A percentile compares a stretch with the other conserved stretches of the same genome.
Evolutionary conservation across 495 filamentous ascomycete species (phyloP).

Genomic region (Xylaria longipes): DNA sequence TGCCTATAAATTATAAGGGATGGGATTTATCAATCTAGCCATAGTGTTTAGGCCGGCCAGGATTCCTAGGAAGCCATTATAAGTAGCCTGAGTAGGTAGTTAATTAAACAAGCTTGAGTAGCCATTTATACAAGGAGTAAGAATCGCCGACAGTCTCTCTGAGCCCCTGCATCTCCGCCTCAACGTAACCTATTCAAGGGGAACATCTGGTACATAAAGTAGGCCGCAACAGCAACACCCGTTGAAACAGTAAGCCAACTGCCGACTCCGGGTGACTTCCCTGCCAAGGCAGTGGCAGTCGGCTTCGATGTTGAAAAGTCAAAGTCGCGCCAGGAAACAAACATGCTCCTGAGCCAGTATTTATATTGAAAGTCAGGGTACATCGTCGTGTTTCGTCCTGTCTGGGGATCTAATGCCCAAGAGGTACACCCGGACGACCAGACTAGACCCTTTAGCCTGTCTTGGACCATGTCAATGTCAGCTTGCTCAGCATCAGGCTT

Average conservation of each 20-base stretch:
- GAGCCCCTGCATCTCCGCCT: neutral
- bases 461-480: slow-evolving; percentile 51
- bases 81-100: neutral
- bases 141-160: neutral
- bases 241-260: slow-evolving; percentile 11
- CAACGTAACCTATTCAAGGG: neutral
- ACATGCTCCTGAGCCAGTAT: slow-evolving; percentile 46
- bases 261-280: slow-evolving; percentile 6
- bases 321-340: slow-evolving; percentile 46
- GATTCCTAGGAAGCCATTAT: neutral
- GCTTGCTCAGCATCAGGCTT: slow-evolving; percentile 52
- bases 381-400: slow-evolving; percentile 55
- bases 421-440: slow-evolving; percentile 54
- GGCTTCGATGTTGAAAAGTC: slow-evolving; percentile 18
- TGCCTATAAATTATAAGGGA: neutral
- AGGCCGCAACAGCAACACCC: slow-evolving; percentile 15
- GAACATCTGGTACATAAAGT: neutral
- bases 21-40: neutral
- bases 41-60: neutral
- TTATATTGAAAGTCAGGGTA: slow-evolving; percentile 54
- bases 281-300: neutral
- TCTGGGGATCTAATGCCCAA: slow-evolving; percentile 31
- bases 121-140: neutral
- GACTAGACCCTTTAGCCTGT: slow-evolving; percentile 47
- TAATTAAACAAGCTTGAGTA: neutral